Percentiles rank a stretch among this genome's conserved stretches.
phyloP scores from a whole-genome alignment of 108 stramenopile species.

The Hondaea fermentalgiana region DNA sequence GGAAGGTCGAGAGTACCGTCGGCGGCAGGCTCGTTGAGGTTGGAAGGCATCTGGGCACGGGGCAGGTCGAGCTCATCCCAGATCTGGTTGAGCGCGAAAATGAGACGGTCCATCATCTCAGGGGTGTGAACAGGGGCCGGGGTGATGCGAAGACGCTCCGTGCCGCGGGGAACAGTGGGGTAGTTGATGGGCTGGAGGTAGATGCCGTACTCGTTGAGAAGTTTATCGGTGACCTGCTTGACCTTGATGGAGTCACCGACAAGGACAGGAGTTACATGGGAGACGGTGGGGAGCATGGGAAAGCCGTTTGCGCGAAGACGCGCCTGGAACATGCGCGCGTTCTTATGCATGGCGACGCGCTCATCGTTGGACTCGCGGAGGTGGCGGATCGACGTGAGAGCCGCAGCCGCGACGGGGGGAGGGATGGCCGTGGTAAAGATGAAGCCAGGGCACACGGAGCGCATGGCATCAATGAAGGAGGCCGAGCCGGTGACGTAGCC shows the following conservation, averaged over 20 bases:
- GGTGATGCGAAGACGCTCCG: constrained; percentile 27
- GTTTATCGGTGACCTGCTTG: constrained; percentile 24
- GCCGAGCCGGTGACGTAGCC: constrained; percentile 21
- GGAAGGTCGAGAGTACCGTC: not conserved
- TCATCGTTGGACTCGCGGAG: not conserved
- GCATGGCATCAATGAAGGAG: constrained; percentile 21
- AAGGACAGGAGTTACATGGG: constrained; percentile 23
- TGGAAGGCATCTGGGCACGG: not conserved
- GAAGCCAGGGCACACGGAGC: constrained; percentile 15
- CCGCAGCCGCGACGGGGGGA: constrained; percentile 10
- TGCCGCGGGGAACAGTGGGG: constrained; percentile 24
- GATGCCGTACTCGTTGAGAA: constrained; percentile 12
- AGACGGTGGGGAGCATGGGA: constrained; percentile 11
- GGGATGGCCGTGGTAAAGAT: constrained; percentile 29
- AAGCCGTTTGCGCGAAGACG: constrained; percentile 9
- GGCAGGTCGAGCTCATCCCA: constrained; percentile 19
- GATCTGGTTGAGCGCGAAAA: not conserved
- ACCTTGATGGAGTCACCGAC: constrained; percentile 23
- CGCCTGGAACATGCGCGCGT: constrained; percentile 5
- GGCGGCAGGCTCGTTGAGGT: not conserved
- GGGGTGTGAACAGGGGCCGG: constrained; percentile 15
- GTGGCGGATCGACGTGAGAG: constrained; percentile 5
- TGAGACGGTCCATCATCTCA: not conserved
- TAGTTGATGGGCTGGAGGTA: constrained; percentile 32
- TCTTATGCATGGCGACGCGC: constrained; percentile 23